Conservation (phyloP, 192 early-diverging fungal genomes). For the Coemansia brasiliensis region DNA sequence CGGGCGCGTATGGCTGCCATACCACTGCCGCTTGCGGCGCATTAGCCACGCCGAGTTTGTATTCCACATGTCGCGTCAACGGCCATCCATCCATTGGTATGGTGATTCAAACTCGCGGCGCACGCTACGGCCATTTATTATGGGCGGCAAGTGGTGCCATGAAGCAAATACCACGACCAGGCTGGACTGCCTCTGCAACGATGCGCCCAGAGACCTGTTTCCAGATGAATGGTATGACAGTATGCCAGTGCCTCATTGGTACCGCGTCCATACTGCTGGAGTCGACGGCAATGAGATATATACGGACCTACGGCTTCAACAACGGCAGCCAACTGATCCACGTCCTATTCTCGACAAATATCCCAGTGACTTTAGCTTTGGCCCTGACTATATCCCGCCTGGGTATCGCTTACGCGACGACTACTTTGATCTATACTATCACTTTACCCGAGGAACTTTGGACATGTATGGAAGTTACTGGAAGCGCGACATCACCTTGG, state of each 20-base stretch:
- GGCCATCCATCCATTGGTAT: slow-evolving; percentile 41
- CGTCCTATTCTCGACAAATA: slow-evolving; percentile 25
- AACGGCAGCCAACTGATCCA: slow-evolving; percentile 4
- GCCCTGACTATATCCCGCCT: slow-evolving; percentile 25
- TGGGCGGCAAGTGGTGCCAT: slow-evolving; percentile 40
- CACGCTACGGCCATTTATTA: slow-evolving; percentile 26
- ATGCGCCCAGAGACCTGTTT: slow-evolving; percentile 40
- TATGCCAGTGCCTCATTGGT: slow-evolving; percentile 41
- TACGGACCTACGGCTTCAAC: slow-evolving; percentile 7
- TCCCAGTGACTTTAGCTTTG: slow-evolving; percentile 7
- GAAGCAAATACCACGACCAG: neutral
- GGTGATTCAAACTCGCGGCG: slow-evolving; percentile 49
- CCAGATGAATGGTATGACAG: slow-evolving; percentile 35
- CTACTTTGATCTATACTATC: slow-evolving; percentile 42
- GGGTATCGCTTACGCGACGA: slow-evolving; percentile 21
- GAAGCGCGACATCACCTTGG: slow-evolving; percentile 27
- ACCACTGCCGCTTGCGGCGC: slow-evolving; percentile 32
- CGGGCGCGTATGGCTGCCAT: slow-evolving; percentile 32
- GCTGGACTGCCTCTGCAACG: slow-evolving; percentile 48
- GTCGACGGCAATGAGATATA: slow-evolving; percentile 18
- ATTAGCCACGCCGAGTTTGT: slow-evolving; percentile 36
- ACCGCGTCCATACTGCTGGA: slow-evolving; percentile 25
- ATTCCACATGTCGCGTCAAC: slow-evolving; percentile 19
- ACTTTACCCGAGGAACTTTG: slow-evolving; percentile 39
- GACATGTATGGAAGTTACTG: slow-evolving; percentile 47